Base-by-base conservation (phyloP, 2,329 filamentous ascomycete species). In the Colletotrichum paranaense region DNA sequence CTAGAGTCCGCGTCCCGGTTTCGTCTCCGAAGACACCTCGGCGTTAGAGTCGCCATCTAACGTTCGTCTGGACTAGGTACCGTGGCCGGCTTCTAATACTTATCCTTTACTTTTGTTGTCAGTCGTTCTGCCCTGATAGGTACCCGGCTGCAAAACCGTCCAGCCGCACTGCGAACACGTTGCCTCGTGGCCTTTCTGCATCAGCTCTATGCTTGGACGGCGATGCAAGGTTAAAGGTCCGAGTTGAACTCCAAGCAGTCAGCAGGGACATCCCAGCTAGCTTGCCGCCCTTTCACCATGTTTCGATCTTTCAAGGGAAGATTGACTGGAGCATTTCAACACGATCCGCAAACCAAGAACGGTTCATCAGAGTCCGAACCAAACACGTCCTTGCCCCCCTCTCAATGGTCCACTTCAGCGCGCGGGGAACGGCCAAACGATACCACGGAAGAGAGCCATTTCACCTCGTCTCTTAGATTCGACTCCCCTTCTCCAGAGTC, bases 241-340 rank as follows among this genome's bases (percentile, higher is more conserved):
- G 56, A 70, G 71, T 26, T n/a, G 49, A 14, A n/a, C 56, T 60
- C 38, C 56, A 73, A 71, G 71, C 71, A 66, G n/a, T 35, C 14
- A 26, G n/a, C 49, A 58, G 60, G 71, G 55, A 19, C 35, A 62
- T 9, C 67, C 71, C 56, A 24, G 70, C 53, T 9, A 59, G 42
- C n/a, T 9, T n/a, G 26, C 24, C 19, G 30, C 42, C 30, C 16
- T 32, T 49, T 35, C 53, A 26, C 14, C 53, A 62, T 82, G 79
- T 75, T 81, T 46, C 75, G 75, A 62, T 76, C 76, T 58, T 59
- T 77, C 24, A 77, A 74, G 65, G 76, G 76, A 58, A 79, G 75
- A 69, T 76, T 76, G n/a, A 76, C 73, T 46, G 72, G 72, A 30
- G 65, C 77, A 66, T 76, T 78, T 56, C 76, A 56, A 22, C 28